phyloP scores from a whole-genome alignment of 1,284 basidiomycete genomes.

The Austropuccinia psidii region DNA sequence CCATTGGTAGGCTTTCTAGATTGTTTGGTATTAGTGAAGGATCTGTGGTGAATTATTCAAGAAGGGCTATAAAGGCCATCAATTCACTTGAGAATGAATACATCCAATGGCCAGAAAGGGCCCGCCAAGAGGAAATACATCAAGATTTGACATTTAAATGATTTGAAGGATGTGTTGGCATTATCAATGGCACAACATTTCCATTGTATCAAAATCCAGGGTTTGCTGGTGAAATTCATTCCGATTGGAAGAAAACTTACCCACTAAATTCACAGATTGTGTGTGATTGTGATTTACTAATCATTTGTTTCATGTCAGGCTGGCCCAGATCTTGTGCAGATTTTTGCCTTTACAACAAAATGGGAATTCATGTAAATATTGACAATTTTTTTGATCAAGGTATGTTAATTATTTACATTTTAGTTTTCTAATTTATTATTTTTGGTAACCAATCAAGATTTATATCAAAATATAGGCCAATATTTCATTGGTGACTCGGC shows the following conservation, averaged over 20 bases:
- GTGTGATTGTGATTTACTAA: slow-evolving; percentile 15
- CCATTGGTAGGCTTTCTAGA: neutral
- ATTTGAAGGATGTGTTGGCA: slow-evolving; percentile 2
- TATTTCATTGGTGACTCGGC: slow-evolving; percentile 10
- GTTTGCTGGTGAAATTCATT: slow-evolving; percentile 1
- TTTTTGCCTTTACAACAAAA: too few relatives aligned
- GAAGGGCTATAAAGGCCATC: neutral
- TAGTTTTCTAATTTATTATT: too few relatives aligned
- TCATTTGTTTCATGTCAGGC: slow-evolving; percentile 4
- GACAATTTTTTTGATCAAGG: neutral
- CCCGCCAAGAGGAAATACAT: neutral
- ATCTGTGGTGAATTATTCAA: neutral
- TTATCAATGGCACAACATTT: too few relatives aligned
- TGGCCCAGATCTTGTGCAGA: slow-evolving; percentile 13
- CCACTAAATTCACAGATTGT: slow-evolving; percentile 11
- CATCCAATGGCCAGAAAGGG: neutral
- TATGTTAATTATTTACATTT: too few relatives aligned
- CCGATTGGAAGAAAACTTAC: neutral
- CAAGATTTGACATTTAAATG: neutral
- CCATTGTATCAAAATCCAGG: slow-evolving; percentile 2
- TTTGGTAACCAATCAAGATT: too few relatives aligned
- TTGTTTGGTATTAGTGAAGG: neutral
- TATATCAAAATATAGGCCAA: slow-evolving; percentile 10
- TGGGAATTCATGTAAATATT: neutral
- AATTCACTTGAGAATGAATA: neutral